phyloP scores from a whole-genome alignment of 352 stramenopile genomes.

The Globisporangium emineosum region DNA sequence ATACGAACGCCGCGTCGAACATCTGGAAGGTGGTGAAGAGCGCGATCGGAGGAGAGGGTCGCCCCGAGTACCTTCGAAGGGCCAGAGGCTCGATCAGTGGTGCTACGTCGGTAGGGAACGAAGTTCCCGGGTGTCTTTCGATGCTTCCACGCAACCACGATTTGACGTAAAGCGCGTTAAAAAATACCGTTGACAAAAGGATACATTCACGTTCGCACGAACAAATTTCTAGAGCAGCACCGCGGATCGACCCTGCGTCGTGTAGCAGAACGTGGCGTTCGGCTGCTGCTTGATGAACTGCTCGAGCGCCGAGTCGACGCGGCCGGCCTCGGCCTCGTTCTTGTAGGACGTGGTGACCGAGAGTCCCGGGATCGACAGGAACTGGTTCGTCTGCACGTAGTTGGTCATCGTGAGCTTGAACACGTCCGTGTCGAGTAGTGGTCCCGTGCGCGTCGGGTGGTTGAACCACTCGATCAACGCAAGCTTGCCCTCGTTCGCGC shows the following conservation, averaged over 20 bases:
- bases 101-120: no score
- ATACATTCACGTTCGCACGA: not conserved
- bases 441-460: slow-evolving; percentile 46
- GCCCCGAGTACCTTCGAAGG: no score
- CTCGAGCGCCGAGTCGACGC: slow-evolving; percentile 25
- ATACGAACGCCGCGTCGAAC: no score
- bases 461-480: slow-evolving; percentile 53
- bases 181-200: no score
- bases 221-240: slow-evolving; percentile 10
- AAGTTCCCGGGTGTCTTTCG: no score
- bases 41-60: no score
- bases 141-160: no score
- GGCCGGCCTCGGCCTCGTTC: slow-evolving; percentile 57
- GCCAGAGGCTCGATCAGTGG: no score
- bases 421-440: slow-evolving; percentile 50
- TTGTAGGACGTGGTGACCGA: slow-evolving; percentile 14
- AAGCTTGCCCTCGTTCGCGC: slow-evolving; percentile 27
- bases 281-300: slow-evolving; percentile 15
- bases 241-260: not conserved
- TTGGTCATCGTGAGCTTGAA: slow-evolving; percentile 56
- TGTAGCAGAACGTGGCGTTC: slow-evolving; percentile 9
- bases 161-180: no score
- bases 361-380: slow-evolving; percentile 31
- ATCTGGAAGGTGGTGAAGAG: no score
- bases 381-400: slow-evolving; percentile 60